Percentiles rank a stretch among this genome's conserved stretches.
These are phyloP conservation scores for Xylaria digitata DNA, from an alignment of 2,329 filamentous ascomycete species.

Conservation along the genomic window DNA sequence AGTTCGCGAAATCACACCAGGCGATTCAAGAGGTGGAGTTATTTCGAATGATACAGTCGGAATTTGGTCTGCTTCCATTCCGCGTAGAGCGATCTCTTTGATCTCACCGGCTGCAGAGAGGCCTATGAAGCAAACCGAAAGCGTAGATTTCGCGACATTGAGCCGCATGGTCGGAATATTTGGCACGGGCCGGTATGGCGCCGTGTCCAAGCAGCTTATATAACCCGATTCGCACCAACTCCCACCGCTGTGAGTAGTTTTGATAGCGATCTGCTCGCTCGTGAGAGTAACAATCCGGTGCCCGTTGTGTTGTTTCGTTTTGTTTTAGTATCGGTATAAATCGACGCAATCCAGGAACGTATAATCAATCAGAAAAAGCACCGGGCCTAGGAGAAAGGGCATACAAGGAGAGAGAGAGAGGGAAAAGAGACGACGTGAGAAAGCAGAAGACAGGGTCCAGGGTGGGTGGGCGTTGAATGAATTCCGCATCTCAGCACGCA, in stretches of 20 bases:
- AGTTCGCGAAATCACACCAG: not conserved
- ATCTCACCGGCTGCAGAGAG: slow-evolving; percentile 8
- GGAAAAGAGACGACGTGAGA: slow-evolving; percentile 17
- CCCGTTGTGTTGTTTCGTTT: not conserved
- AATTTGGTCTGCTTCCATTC: slow-evolving; percentile 23
- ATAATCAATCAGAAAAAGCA: slow-evolving; percentile 23
- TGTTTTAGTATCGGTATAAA: not conserved
- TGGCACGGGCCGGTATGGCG: slow-evolving; percentile 29
- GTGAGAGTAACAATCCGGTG: not conserved
- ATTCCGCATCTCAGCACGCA: slow-evolving; percentile 29
- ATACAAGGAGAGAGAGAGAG: slow-evolving; percentile 15
- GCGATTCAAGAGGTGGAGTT: not conserved
- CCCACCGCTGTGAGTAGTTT: slow-evolving; percentile 30
- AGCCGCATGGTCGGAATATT: slow-evolving; percentile 45
- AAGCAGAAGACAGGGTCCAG: slow-evolving; percentile 19
- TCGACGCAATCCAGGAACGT: slow-evolving; percentile 13
- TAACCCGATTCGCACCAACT: slow-evolving; percentile 34
- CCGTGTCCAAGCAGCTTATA: slow-evolving; percentile 38
- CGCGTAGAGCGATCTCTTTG: slow-evolving; percentile 14
- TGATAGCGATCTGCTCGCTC: slow-evolving; percentile 13
- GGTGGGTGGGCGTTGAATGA: slow-evolving; percentile 3
- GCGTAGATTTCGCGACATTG: slow-evolving; percentile 44
- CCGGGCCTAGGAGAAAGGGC: slow-evolving; percentile 22
- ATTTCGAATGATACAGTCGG: slow-evolving; percentile 25
- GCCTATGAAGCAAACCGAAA: slow-evolving; percentile 42